Evolutionary conservation across 306 rosid species (phyloP).

Genomic region (Sphenostylis stenocarpa): DNA sequence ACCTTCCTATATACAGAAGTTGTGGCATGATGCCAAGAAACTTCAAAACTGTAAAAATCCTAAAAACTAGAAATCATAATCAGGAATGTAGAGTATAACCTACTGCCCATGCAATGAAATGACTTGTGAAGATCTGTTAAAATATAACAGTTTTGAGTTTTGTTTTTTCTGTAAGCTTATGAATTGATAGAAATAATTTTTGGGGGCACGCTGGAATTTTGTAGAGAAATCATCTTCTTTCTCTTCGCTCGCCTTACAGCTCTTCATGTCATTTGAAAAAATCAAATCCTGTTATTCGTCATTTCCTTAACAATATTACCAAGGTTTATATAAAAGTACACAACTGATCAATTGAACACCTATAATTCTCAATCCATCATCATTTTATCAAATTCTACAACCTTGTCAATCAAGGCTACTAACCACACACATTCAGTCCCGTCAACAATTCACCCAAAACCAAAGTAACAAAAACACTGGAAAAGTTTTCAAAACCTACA

Average conservation of each 20-base stretch:
- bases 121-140: neutral
- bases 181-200: neutral
- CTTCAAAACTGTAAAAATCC: neutral
- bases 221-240: neutral
- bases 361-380: neutral
- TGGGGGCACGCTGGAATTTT: neutral
- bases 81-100: neutral
- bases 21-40: conserved; percentile 7
- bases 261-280: conserved; percentile 5
- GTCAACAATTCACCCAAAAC: conserved; percentile 4
- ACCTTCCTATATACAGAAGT: neutral
- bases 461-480: neutral
- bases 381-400: conserved; percentile 9
- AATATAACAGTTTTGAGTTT: neutral
- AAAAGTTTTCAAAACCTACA: neutral
- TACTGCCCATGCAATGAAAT: neutral
- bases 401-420: neutral
- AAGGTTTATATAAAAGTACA: conserved; percentile 4
- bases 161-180: neutral
- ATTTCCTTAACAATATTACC: neutral
- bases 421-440: neutral
- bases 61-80: neutral
- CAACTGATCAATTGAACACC: neutral
- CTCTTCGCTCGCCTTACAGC: neutral
- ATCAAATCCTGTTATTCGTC: neutral